A percentile compares a stretch with the other conserved stretches of the same genome.
Evolutionary conservation across 2,329 filamentous ascomycete genomes (phyloP).

Genomic region (Emericellopsis cladophorae): DNA sequence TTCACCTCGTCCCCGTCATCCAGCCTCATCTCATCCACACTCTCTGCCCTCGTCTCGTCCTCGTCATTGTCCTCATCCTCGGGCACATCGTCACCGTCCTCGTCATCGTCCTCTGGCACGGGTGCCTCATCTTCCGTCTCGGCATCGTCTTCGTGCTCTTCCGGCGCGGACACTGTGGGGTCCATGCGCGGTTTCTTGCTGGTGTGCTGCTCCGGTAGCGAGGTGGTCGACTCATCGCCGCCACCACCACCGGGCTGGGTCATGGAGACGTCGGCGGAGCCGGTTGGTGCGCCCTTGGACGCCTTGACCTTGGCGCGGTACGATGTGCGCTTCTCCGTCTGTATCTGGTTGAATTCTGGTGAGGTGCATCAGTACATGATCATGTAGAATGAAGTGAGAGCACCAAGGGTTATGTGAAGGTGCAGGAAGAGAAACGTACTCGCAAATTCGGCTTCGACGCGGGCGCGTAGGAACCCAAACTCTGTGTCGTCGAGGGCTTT

Average conservation of each 20-base stretch:
- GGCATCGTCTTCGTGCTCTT: constrained; percentile 21
- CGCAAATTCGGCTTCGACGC: constrained; percentile 63
- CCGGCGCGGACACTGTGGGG: constrained; percentile 16
- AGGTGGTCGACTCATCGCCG: constrained; percentile 20
- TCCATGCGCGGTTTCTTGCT: constrained; percentile 35
- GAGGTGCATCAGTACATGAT: background rate
- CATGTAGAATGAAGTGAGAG: background rate
- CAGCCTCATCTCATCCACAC: constrained; percentile 28
- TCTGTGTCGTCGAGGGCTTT: constrained; percentile 67
- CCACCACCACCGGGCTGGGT: constrained; percentile 11
- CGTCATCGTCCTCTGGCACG: constrained; percentile 15
- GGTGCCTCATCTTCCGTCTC: constrained; percentile 23
- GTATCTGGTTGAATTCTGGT: constrained; percentile 58
- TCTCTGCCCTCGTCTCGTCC: constrained; percentile 26
- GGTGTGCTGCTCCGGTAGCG: constrained; percentile 15
- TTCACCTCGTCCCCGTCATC: constrained; percentile 34
- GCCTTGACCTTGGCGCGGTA: constrained; percentile 60
- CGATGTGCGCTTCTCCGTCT: constrained; percentile 61
- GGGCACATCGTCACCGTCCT: constrained; percentile 30
- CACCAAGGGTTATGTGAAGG: background rate
- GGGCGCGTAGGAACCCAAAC: constrained; percentile 55
- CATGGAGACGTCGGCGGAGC: constrained; percentile 11
- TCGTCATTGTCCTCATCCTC: constrained; percentile 34
- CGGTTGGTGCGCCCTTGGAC: constrained; percentile 32
- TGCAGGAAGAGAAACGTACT: constrained; percentile 36